Percentiles rank a stretch among this genome's conserved stretches.
Evolutionary conservation across 805 yeast species (phyloP).

Genomic region (Monosporozyma yasuniensis): DNA sequence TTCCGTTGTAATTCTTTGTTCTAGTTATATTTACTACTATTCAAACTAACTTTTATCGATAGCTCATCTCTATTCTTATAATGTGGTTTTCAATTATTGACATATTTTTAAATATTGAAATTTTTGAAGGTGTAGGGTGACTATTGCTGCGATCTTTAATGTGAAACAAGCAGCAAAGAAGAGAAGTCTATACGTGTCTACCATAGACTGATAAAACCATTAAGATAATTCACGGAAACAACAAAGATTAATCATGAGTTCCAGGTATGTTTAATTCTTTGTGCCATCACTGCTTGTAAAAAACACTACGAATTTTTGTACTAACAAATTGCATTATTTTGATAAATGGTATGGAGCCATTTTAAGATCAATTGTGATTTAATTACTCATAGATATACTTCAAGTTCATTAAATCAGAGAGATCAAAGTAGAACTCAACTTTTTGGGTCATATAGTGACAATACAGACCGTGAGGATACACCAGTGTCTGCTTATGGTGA

Average conservation of each 20-base stretch:
- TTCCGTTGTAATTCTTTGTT: not conserved
- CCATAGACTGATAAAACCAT: not conserved
- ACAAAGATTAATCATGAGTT: slow-evolving; percentile 2
- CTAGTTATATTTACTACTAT: not conserved
- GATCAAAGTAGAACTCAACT: slow-evolving; percentile 27
- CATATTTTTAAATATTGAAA: not conserved
- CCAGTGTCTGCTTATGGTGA: slow-evolving; percentile 37
- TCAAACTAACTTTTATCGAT: not conserved
- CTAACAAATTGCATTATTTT: not conserved
- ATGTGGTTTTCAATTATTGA: not conserved
- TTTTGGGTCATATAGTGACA: slow-evolving; percentile 16
- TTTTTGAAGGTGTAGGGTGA: not conserved
- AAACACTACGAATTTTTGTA: no score
- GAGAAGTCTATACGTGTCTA: not conserved
- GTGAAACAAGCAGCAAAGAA: not conserved
- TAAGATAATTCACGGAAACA: not conserved
- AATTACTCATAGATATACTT: not conserved
- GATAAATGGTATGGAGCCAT: not conserved
- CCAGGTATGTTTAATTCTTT: slow-evolving; percentile 6
- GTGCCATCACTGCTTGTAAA: no score
- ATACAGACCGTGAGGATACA: slow-evolving; percentile 1
- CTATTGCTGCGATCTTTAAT: not conserved
- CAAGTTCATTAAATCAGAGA: slow-evolving; percentile 16
- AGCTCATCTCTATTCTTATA: not conserved
- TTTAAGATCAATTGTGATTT: not conserved